Conservation (phyloP, 2,329 filamentous ascomycete genomes). For the Cladosporium sp. region DNA sequence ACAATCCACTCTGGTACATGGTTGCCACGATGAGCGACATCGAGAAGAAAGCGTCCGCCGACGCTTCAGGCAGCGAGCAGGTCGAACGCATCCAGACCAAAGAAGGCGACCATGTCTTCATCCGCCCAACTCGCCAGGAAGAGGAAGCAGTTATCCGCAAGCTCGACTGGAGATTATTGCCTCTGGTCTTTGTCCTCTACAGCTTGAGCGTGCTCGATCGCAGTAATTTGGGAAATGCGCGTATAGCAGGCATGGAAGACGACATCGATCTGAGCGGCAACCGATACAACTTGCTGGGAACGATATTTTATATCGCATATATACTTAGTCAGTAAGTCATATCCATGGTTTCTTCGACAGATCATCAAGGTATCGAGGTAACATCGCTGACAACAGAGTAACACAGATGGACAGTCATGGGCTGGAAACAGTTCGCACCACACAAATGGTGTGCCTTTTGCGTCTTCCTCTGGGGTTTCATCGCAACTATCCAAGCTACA, state of each 20-base stretch:
- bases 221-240: conserved; percentile 44
- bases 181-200: conserved; percentile 31
- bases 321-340: conserved; percentile 33
- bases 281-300: conserved; percentile 49
- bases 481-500: conserved; percentile 45
- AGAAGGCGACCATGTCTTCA: conserved; percentile 15
- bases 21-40: conserved; percentile 10
- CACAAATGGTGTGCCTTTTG: conserved; percentile 39
- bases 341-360: conserved; percentile 32
- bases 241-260: conserved; percentile 49
- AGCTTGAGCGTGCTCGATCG: conserved; percentile 30
- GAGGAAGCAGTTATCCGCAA: conserved; percentile 29
- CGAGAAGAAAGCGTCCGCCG: conserved; percentile 14
- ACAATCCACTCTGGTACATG: not conserved
- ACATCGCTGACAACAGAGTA: not conserved
- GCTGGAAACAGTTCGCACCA: conserved; percentile 33
- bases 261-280: conserved; percentile 46
- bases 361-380: not conserved
- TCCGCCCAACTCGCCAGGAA: conserved; percentile 23
- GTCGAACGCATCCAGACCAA: conserved; percentile 10
- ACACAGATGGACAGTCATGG: conserved; percentile 58
- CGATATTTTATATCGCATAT: conserved; percentile 52
- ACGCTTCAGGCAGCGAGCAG: not conserved
- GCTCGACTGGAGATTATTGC: conserved; percentile 29
- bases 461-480: conserved; percentile 44